Percentiles rank a stretch among this genome's conserved stretches.
phyloP scores from a whole-genome alignment of 495 filamentous ascomycete genomes.

The Penicillium egyptiacum region DNA sequence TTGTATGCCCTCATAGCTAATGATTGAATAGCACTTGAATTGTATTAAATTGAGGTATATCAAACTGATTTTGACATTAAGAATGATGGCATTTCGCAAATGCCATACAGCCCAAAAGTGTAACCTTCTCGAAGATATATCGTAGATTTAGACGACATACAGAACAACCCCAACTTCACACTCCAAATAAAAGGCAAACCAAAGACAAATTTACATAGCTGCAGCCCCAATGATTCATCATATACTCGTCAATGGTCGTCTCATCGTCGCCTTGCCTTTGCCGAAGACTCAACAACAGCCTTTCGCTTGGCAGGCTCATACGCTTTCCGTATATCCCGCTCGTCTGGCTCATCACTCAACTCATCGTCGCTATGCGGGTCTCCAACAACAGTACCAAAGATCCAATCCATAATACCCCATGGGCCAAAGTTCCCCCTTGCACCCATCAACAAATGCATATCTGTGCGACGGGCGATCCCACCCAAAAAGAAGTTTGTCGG shows the following conservation, averaged over 20 bases:
- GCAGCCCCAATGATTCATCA: background rate
- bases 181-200: background rate
- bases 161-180: background rate
- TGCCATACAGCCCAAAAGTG: background rate
- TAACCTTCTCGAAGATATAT: background rate
- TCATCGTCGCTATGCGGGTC: conserved; percentile 49
- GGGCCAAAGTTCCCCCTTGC: conserved; percentile 74
- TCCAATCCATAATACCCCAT: conserved; percentile 77
- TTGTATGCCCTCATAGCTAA: background rate
- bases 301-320: conserved; percentile 23
- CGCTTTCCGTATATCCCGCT: conserved; percentile 18
- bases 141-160: background rate
- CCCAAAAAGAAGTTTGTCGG: conserved; percentile 71
- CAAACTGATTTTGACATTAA: background rate
- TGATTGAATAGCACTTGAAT: background rate
- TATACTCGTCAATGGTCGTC: background rate
- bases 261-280: background rate
- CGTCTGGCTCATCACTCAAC: conserved; percentile 24
- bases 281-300: background rate
- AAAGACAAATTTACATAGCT: background rate
- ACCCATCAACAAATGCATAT: conserved; percentile 60
- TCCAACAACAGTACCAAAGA: conserved; percentile 64
- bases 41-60: background rate
- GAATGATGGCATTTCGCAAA: background rate
- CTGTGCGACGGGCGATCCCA: conserved; percentile 69